Evolutionary conservation across 257 asterid genomes (phyloP).

Genomic region (Oldenlandia corymbosa): DNA sequence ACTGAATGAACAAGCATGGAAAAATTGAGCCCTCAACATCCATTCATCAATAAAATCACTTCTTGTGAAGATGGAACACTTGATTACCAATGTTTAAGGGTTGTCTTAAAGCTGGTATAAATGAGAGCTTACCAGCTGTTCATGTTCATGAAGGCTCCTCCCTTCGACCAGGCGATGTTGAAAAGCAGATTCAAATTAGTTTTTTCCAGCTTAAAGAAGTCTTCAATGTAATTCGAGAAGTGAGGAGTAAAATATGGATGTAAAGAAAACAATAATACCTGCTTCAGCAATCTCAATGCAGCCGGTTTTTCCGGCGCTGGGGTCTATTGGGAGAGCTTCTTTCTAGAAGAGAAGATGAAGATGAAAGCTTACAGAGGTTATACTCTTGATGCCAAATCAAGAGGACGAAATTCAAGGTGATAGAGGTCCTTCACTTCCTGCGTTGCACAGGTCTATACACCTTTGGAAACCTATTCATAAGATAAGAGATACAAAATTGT

Average conservation of each 20-base stretch:
- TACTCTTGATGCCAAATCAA: slow-evolving; percentile 66
- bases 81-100: not conserved
- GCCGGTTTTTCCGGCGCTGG: slow-evolving; percentile 78
- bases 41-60: not conserved
- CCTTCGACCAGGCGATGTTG: slow-evolving; percentile 29
- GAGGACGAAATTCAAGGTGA: slow-evolving; percentile 61
- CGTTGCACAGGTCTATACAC: slow-evolving; percentile 72
- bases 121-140: slow-evolving; percentile 24
- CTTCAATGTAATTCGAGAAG: not conserved
- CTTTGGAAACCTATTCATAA: slow-evolving; percentile 57
- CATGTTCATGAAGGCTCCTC: slow-evolving; percentile 26
- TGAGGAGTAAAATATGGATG: not conserved
- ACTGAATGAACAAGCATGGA: not conserved
- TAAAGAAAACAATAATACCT: slow-evolving; percentile 41
- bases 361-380: slow-evolving; percentile 56
- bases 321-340: slow-evolving; percentile 54
- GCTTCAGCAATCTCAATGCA: slow-evolving; percentile 73
- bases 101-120: not conserved
- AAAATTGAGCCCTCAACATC: not conserved
- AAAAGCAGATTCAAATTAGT: slow-evolving; percentile 24
- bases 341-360: slow-evolving; percentile 76
- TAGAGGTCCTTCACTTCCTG: slow-evolving; percentile 88
- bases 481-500: not conserved
- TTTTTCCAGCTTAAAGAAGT: not conserved
- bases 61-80: not conserved